Conservation (phyloP, 2,329 filamentous ascomycete species). For the Phoma herbarum region DNA sequence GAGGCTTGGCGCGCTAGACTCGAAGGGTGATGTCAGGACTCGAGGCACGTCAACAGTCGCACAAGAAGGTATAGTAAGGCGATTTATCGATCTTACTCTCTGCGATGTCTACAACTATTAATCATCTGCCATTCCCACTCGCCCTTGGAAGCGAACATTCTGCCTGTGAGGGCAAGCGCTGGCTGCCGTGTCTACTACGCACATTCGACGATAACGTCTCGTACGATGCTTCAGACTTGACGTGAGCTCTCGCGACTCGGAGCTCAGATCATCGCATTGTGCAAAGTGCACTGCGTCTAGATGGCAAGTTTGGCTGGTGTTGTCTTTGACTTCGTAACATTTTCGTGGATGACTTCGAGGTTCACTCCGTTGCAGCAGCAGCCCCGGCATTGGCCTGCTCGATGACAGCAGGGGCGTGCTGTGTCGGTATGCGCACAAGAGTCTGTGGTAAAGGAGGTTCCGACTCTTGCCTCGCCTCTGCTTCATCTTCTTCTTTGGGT, state of each 20-base stretch:
- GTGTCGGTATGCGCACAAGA: constrained; percentile 83
- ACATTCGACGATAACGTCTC: neutral
- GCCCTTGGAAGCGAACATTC: neutral
- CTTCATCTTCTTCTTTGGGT: constrained; percentile 59
- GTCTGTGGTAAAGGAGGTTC: constrained; percentile 75
- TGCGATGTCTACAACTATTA: neutral
- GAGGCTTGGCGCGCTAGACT: constrained; percentile 21
- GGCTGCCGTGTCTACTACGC: neutral
- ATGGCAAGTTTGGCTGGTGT: neutral
- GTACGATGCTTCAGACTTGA: neutral
- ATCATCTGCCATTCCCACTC: neutral
- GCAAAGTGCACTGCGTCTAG: neutral
- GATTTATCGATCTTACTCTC: neutral
- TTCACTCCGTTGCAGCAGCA: constrained; percentile 26
- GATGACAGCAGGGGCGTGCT: constrained; percentile 62
- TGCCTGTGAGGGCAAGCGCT: neutral
- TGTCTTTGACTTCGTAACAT: neutral
- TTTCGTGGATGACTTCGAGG: neutral
- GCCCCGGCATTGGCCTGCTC: constrained; percentile 46
- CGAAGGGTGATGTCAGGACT: constrained; percentile 4
- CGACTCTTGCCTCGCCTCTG: constrained; percentile 52
- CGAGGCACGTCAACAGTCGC: neutral
- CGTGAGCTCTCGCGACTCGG: neutral
- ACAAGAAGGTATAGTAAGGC: neutral
- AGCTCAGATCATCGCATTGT: neutral